Percentiles rank a stretch among this genome's conserved stretches.
phyloP scores from a whole-genome alignment of 805 yeast species.

The Starmerella ratchasimensis region DNA sequence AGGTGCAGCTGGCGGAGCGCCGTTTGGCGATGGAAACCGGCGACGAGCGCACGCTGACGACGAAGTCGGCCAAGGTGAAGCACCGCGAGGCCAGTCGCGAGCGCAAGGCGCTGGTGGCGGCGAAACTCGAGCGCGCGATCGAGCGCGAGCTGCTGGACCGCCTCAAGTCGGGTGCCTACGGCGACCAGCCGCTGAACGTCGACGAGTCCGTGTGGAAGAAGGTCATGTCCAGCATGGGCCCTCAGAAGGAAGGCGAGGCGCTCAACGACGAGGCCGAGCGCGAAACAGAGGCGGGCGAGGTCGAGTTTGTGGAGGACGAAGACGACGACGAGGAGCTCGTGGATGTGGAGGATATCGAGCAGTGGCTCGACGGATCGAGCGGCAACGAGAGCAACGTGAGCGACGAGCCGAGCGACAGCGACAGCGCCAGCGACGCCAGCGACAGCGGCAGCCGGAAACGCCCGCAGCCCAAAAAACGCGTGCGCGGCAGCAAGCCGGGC shows the following conservation, averaged over 20 bases:
- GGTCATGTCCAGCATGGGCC: constrained; percentile 66
- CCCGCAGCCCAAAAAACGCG: constrained; percentile 21
- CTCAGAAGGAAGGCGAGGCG: constrained; percentile 45
- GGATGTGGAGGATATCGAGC: constrained; percentile 84
- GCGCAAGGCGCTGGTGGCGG: constrained; percentile 92
- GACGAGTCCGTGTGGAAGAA: constrained; percentile 93
- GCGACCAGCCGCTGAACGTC: constrained; percentile 93
- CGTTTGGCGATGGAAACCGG: constrained; percentile 77
- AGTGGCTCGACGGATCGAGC: constrained; percentile 45
- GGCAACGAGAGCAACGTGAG: constrained; percentile 23
- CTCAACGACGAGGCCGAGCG: constrained; percentile 36
- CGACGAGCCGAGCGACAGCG: constrained; percentile 24
- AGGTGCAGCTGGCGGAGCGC: constrained; percentile 90
- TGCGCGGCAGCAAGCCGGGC: constrained; percentile 9
- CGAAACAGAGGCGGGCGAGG: constrained; percentile 36
- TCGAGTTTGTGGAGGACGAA: constrained; percentile 75
- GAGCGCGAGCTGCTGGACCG: constrained; percentile 91
- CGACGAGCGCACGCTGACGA: constrained; percentile 77
- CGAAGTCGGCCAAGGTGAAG: constrained; percentile 84
- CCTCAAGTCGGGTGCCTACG: constrained; percentile 94
- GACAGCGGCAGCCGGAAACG: constrained; percentile 30
- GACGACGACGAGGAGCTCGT: constrained; percentile 57
- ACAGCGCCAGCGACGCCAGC: constrained; percentile 22
- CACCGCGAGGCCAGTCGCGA: constrained; percentile 91
- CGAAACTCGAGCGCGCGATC: constrained; percentile 89